Evolutionary conservation across 2,329 filamentous ascomycete species (phyloP).

Genomic region (Xylariaceae sp.): DNA sequence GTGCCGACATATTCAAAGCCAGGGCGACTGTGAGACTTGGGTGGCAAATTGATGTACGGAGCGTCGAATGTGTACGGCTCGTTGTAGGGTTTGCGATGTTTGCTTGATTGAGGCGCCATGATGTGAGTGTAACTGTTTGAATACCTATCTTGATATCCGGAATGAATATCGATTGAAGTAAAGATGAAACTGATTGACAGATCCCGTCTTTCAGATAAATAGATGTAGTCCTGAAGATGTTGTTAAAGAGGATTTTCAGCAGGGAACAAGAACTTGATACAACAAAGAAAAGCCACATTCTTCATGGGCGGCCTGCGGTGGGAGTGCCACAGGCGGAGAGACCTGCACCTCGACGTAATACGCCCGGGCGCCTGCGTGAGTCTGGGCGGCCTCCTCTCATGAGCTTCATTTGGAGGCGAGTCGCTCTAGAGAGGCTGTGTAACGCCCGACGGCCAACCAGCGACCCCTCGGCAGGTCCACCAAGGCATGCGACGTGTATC

Average conservation of each 20-base stretch:
- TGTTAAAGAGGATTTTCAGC: too few species aligned
- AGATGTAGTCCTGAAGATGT: not conserved
- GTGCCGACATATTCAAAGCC: conserved; percentile 31
- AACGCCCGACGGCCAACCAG: conserved; percentile 19
- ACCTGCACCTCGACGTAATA: conserved; percentile 20
- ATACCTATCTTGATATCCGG: not conserved
- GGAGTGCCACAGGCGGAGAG: conserved; percentile 5
- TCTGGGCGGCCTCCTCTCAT: conserved; percentile 14
- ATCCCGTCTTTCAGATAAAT: not conserved
- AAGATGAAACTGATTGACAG: not conserved
- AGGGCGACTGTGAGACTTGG: conserved; percentile 11
- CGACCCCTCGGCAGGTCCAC: conserved; percentile 8
- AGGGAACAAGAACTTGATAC: not conserved
- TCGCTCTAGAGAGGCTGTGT: conserved; percentile 14
- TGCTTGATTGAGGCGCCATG: conserved; percentile 27
- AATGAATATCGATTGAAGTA: not conserved
- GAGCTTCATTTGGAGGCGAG: conserved; percentile 3
- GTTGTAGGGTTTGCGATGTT: conserved; percentile 25
- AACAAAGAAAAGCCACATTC: conserved; percentile 11
- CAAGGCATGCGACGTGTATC: conserved; percentile 1
- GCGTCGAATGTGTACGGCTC: conserved; percentile 30
- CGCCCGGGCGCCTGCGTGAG: conserved; percentile 10
- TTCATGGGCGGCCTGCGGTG: not conserved
- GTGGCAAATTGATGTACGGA: conserved; percentile 26
- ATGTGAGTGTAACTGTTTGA: not conserved